These are phyloP conservation scores for Xanthoconium stramineum DNA, from an alignment of 768 basidiomycete genomes.

Conservation along the genomic window DNA sequence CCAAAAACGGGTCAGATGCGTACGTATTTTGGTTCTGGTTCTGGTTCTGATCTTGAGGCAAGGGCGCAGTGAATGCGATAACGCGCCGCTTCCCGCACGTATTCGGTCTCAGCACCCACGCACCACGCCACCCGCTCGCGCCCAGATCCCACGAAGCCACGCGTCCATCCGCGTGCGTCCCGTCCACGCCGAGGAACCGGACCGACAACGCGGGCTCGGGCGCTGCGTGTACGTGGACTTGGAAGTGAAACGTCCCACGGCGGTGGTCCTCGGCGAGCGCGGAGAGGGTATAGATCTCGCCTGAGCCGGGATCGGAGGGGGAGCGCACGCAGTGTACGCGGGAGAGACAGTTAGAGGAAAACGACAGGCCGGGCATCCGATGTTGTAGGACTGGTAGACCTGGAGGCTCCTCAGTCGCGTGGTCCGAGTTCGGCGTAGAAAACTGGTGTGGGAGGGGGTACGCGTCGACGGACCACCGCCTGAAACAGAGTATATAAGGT, in stretches of 20 bases:
- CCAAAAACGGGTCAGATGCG: neutral
- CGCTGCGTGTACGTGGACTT: conserved; percentile 18
- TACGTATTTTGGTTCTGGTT: no score
- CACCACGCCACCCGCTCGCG: neutral
- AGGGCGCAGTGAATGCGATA: neutral
- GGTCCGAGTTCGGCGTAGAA: neutral
- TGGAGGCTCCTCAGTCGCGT: neutral
- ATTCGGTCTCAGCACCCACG: neutral
- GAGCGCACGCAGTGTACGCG: conserved; percentile 30
- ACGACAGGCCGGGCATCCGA: conserved; percentile 19
- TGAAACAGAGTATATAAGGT: conserved; percentile 49
- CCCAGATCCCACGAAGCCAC: neutral
- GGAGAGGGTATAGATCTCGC: conserved; percentile 32
- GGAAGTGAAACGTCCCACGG: conserved; percentile 45
- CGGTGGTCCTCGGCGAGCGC: conserved; percentile 36
- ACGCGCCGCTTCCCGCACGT: neutral
- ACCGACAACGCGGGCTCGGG: neutral
- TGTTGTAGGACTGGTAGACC: conserved; percentile 20
- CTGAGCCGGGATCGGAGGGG: no score
- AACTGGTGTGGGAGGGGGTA: conserved; percentile 16
- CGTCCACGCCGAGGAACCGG: neutral
- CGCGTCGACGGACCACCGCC: conserved; percentile 46
- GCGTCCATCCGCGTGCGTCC: neutral
- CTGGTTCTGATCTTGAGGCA: no score
- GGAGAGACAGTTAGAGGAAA: conserved; percentile 38